Conservation (phyloP, 352 stramenopile species). For the Globisporangium irregulare region DNA sequence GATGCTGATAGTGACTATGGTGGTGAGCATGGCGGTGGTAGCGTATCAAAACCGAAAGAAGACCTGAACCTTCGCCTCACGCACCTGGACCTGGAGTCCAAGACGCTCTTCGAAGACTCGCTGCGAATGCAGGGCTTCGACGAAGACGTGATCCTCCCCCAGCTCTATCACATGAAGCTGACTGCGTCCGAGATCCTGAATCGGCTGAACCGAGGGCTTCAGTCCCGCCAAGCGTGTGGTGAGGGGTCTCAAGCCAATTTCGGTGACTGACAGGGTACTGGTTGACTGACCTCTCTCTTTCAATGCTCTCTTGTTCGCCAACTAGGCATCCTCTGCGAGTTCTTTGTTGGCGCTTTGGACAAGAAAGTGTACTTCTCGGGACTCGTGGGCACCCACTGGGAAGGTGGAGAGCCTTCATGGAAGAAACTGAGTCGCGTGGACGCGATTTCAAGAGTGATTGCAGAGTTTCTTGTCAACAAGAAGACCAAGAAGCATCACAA, state of each 20-base stretch:
- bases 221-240: constrained; percentile 31
- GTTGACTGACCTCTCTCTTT: background rate
- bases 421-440: constrained; percentile 32
- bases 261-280: background rate
- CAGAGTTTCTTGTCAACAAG: constrained; percentile 2
- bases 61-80: background rate
- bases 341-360: constrained; percentile 39
- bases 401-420: constrained; percentile 36
- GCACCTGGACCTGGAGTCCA: constrained; percentile 16
- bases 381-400: constrained; percentile 49
- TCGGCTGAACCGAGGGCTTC: constrained; percentile 37
- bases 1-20: constrained; percentile 3
- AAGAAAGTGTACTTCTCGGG: constrained; percentile 40
- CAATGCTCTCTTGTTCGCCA: background rate
- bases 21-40: background rate
- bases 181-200: constrained; percentile 52
- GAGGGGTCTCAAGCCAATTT: constrained; percentile 2
- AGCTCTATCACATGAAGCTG: constrained; percentile 56
- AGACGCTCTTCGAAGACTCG: constrained; percentile 15
- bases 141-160: constrained; percentile 35
- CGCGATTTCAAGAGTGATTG: constrained; percentile 24
- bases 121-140: constrained; percentile 36
- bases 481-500: background rate
- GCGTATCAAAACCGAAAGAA: background rate
- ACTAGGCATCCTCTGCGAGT: constrained; percentile 51